Base-by-base conservation (phyloP, 1,284 basidiomycete genomes). In the Grifola frondosa region DNA sequence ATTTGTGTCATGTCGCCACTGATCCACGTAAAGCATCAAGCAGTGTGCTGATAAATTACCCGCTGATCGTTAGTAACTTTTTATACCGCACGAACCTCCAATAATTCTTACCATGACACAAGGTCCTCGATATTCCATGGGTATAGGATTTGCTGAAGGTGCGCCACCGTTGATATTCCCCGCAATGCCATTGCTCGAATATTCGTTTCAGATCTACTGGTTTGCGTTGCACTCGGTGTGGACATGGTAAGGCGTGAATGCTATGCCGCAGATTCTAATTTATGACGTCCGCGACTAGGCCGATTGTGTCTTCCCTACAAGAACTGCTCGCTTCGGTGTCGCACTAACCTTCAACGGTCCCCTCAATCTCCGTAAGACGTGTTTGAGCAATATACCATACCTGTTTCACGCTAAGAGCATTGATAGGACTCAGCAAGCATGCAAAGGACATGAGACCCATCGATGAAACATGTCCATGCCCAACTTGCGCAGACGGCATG, bases 81-180 rank as follows among this genome's bases (percentile, higher is more conserved):
- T 30, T n/a, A n/a, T n/a, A n/a, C n/a, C n/a, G n/a, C n/a, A n/a
- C n/a, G n/a, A n/a, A n/a, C n/a, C n/a, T n/a, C n/a, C n/a, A n/a
- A n/a, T 31, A 44, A 40, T 33, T 33, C 39, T 38, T 42, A 21
- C 46, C 24, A 42, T 52, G 19, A 10, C 5, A 11, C 13, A 49
- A 90, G 83, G 84, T 45, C 89, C 90, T 11, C 75, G 89, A 49
- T 93, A 91, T 68, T 82, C 84, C 5, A 92, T 92, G 90, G 90
- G 90, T 1, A 78, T 93, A 31, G 90, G 90, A 3, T 93, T 91
- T 63, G 88, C 89, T 15, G 90, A 93, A 78, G 89, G 88, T 86
- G 51, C n/a, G 45, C n/a, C 13, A 39, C 32, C 25, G 7, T 22
- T 17, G n/a, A 19, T 19, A n/a, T 17, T 16, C 16, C 11, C 6